Percentiles rank a stretch among this genome's conserved stretches.
phyloP scores from a whole-genome alignment of 805 yeast genomes.

The Candida morakotiae region DNA sequence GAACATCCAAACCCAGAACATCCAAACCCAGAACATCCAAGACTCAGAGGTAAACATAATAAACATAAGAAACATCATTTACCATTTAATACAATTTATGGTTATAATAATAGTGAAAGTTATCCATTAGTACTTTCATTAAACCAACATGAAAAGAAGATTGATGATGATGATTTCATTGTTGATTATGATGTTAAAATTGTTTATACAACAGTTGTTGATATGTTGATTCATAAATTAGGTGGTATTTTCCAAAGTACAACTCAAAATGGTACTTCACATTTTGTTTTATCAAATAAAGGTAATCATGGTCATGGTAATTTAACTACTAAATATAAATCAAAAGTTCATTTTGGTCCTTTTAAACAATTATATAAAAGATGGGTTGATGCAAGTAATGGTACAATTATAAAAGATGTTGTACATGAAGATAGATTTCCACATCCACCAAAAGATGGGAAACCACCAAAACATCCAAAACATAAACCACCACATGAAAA shows the following conservation, averaged over 20 bases:
- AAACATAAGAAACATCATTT: neutral
- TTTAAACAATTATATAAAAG: constrained; percentile 26
- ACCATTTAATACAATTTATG: constrained; percentile 11
- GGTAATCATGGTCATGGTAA: constrained; percentile 30
- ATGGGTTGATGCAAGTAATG: constrained; percentile 29
- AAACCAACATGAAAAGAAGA: constrained; percentile 8
- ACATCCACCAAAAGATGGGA: neutral
- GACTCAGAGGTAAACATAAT: neutral
- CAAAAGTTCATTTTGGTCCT: constrained; percentile 3
- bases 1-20: constrained; percentile 1
- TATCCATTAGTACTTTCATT: constrained; percentile 26
- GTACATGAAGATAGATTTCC: constrained; percentile 1
- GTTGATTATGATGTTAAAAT: constrained; percentile 17
- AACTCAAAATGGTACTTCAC: constrained; percentile 29
- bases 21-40: neutral
- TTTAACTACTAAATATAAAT: constrained; percentile 21
- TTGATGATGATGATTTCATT: constrained; percentile 10
- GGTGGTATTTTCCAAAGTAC: constrained; percentile 13
- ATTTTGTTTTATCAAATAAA: constrained; percentile 16
- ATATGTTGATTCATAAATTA: constrained; percentile 9
- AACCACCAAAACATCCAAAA: neutral
- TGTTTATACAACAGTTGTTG: constrained; percentile 13
- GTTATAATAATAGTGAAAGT: constrained; percentile 13
- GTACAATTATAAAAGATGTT: constrained; percentile 17
- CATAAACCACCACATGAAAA: neutral